Base-by-base conservation (phyloP, 352 stramenopile genomes). In the Globisporangium solare region DNA sequence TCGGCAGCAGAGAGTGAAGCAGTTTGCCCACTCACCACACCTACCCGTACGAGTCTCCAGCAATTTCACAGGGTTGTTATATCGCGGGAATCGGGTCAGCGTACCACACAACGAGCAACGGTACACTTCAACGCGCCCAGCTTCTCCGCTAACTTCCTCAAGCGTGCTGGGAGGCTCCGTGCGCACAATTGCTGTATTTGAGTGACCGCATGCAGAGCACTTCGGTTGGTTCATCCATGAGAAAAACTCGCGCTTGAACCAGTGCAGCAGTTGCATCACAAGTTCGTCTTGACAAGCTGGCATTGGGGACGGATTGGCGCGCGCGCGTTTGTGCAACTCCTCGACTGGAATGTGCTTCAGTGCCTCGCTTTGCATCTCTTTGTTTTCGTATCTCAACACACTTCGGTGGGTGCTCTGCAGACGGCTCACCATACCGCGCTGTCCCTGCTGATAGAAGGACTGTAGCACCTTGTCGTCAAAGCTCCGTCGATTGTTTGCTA, bases 21-120 rank as follows among this genome's bases (percentile, higher is more conserved):
- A 96, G 54, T 98, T 98, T 20, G 92, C 92, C 85, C 86, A 98
- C 63, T 98, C 92, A 8, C 92, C 92, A 62, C 92, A 98, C 17
- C 92, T 73, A 17, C 92, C 90, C 7, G 76, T 86, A 13, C 84
- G 63, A n/a, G 79, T 90, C 11, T 89, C 76, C 10, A 96, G 58
- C 15, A 97, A 56, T 59, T 94, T 97, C n/a, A 81, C 70, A 11
- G 92, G 90, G 51, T 95, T 68, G 64, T 97, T 97, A 57, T 95
- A 96, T 4, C 92, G 82, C 51, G 91, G 89, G 62, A 97, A 98
- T 7, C 89, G 73, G 11, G 83, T 94, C 35, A 76, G 64, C 2
- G 54, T 47, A 6, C 53, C 49, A 46, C 85, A 95, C 7, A 43
- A 39, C 11, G 68, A 64, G 47, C 92, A 98, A 47, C 75, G 46